These are phyloP conservation scores for Curvularia sp. DNA, from an alignment of 2,329 filamentous ascomycete species.

Conservation along the genomic window DNA sequence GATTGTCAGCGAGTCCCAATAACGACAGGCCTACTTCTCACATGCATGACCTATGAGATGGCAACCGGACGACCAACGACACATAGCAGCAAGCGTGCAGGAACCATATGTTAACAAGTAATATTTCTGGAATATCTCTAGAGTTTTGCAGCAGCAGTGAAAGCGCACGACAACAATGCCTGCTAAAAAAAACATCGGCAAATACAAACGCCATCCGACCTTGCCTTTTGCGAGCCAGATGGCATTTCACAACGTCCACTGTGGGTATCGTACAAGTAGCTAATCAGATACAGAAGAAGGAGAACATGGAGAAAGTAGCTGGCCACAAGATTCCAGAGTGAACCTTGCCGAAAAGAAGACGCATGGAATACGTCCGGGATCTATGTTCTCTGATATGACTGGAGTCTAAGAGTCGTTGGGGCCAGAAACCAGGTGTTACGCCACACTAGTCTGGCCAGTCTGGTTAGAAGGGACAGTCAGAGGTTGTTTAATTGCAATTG, in stretches of 20 bases:
- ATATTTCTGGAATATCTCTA: conserved; percentile 14
- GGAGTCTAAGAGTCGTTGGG: background rate
- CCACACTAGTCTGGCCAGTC: conserved; percentile 20
- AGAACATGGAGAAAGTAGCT: background rate
- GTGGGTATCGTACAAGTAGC: conserved; percentile 29
- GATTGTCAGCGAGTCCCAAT: no score
- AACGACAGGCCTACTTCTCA: no score
- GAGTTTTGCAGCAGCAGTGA: conserved; percentile 3
- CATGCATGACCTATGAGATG: background rate
- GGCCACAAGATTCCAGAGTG: background rate
- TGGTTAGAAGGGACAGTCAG: conserved; percentile 18
- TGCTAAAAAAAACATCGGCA: background rate
- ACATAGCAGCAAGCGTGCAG: background rate
- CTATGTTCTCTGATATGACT: background rate
- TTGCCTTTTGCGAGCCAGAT: conserved; percentile 12
- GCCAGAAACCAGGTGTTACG: conserved; percentile 10
- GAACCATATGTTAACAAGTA: background rate
- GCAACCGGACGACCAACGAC: background rate
- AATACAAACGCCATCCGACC: conserved; percentile 12
- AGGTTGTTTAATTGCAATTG: conserved; percentile 38
- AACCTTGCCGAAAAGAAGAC: background rate
- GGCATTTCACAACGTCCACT: conserved; percentile 11
- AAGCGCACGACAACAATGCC: background rate
- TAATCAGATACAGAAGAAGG: conserved; percentile 16
- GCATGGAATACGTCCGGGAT: background rate